Base-by-base conservation (phyloP, 1,139 yeast genomes). In the Taphrina populina region DNA sequence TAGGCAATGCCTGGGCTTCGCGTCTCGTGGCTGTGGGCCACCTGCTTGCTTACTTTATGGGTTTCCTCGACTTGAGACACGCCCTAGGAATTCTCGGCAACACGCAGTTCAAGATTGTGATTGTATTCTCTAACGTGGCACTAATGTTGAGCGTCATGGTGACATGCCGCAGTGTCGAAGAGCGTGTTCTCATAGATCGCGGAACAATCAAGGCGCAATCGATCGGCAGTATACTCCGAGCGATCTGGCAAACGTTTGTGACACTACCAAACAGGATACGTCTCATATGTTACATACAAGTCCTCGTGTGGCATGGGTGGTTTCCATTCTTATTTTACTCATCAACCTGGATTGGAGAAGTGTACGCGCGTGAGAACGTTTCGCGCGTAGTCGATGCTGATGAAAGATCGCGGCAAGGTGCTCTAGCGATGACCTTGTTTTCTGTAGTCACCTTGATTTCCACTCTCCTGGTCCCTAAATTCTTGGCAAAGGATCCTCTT, bases 1-100 rank as follows among this genome's bases (percentile, higher is more conserved):
- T 68, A 3, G 82, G 84, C 17, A 82, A 82, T 63, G 87, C 86
- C 1, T 81, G 85, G 86, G 88, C 87, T 0, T 84, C 87, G 2
- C 67, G 86, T 46, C 78, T 82, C 76, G 79, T 82, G 58, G 81
- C 83, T 0, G 69, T 70, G 1, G 82, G 82, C 58, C 81, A 80
- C 59, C 72, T 80, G 17, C 61, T 75, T 23, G 83, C 83, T 1
- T 80, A 78, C 63, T 72, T 74, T 62, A 62, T 78, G 17, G 76
- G 83, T 1, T 65, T 75, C 26, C 49, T 70, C 24, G 69, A 72
- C 59, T 68, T 79, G 40, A 69, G 78, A n/a, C 59, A 64, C 0
- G 55, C 66, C 4, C 46, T 69, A 1, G 65, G 74, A 17, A 64
- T 67, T 55, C 60, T 79, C 1, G 80, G 81, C 0, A 66, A 71